These are phyloP conservation scores for Tolypocladium sp. DNA, from an alignment of 2,329 filamentous ascomycete genomes.

Conservation along the genomic window DNA sequence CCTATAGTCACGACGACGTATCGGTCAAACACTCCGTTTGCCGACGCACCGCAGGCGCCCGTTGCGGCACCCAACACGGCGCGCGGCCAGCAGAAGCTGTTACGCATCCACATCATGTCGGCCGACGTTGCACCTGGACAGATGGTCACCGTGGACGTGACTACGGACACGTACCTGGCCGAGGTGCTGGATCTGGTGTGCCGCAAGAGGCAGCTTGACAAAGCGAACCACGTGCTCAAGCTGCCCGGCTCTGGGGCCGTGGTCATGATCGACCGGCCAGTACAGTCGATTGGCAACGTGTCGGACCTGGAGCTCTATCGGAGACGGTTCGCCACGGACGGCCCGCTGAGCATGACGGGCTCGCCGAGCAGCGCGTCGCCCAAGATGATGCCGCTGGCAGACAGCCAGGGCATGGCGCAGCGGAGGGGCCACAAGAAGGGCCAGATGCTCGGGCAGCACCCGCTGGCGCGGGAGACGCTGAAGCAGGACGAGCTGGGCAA, in stretches of 20 bases:
- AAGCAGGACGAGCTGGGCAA: conserved; percentile 50
- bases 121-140: conserved; percentile 64
- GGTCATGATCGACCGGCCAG: conserved; percentile 67
- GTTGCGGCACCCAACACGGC: conserved; percentile 31
- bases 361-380: conserved; percentile 64
- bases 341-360: conserved; percentile 56
- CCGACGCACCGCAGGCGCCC: conserved; percentile 46
- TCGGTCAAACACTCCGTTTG: conserved; percentile 42
- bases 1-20: conserved; percentile 54
- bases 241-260: conserved; percentile 66
- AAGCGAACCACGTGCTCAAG: conserved; percentile 70
- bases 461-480: conserved; percentile 54
- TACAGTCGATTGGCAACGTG: conserved; percentile 68
- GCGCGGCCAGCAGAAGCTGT: conserved; percentile 59
- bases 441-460: conserved; percentile 50
- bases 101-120: conserved; percentile 63
- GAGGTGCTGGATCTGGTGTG: conserved; percentile 75
- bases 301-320: conserved; percentile 68
- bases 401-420: conserved; percentile 22
- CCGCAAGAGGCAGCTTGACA: conserved; percentile 68
- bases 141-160: conserved; percentile 65
- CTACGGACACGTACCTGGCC: conserved; percentile 73
- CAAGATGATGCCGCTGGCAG: conserved; percentile 48
- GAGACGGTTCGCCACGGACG: conserved; percentile 66
- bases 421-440: conserved; percentile 44